phyloP scores from a whole-genome alignment of 1,284 basidiomycete genomes.

The Macrocystidia cucumis region DNA sequence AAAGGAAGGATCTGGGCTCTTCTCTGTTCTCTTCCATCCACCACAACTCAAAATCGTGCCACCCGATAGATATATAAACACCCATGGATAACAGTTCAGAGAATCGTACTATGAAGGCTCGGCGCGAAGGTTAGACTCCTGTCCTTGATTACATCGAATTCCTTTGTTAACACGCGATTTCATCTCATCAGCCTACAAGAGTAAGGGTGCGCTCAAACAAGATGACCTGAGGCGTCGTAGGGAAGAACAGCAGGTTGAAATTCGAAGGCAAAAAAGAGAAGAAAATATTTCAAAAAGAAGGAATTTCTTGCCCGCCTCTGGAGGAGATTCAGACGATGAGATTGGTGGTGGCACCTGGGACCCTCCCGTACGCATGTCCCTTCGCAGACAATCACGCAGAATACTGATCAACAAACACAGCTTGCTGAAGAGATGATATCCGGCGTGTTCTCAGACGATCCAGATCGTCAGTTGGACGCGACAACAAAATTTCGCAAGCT shows the following conservation, averaged over 20 bases:
- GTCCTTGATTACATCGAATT: conserved; percentile 17
- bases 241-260: conserved; percentile 97
- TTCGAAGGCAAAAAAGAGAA: conserved; percentile 92
- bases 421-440: conserved; percentile 89
- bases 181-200: conserved; percentile 46
- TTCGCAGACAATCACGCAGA: conserved; percentile 9
- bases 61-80: conserved; percentile 10
- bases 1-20: not conserved
- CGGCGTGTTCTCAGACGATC: conserved; percentile 89
- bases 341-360: conserved; percentile 66
- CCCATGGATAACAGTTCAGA: conserved; percentile 29
- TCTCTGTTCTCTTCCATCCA: conserved; percentile 17
- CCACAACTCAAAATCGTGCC: conserved; percentile 13
- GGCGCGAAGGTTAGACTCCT: conserved; percentile 47
- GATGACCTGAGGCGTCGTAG: conserved; percentile 89
- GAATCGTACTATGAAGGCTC: conserved; percentile 60
- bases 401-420: conserved; percentile 28
- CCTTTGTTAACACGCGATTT: conserved; percentile 26
- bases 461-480: conserved; percentile 89
- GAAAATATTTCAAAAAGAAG: conserved; percentile 96
- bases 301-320: conserved; percentile 75
- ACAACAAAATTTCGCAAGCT: conserved; percentile 97
- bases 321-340: conserved; percentile 75
- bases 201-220: conserved; percentile 77
- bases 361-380: conserved; percentile 52